Conservation (phyloP, 805 yeast species). For the Hanseniaspora taiwanica region DNA sequence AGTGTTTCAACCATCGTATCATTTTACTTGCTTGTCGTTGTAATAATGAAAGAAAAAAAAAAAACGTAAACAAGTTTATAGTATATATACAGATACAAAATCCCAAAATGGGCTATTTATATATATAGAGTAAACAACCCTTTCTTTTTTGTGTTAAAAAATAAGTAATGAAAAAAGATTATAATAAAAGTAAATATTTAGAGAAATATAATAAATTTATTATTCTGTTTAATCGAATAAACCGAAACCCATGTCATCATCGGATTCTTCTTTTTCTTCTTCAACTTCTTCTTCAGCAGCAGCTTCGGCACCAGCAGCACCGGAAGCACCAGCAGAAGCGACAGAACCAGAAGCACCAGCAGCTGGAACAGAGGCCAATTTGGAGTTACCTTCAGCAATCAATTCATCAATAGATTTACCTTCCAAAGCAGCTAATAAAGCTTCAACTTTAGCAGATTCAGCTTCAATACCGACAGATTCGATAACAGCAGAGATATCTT, state of each 20-base stretch:
- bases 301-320: constrained; percentile 40
- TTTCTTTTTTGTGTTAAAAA: neutral
- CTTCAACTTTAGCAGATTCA: constrained; percentile 61
- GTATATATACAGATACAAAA: neutral
- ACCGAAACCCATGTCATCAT: constrained; percentile 73
- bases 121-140: neutral
- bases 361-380: constrained; percentile 69
- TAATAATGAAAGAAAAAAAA: no score
- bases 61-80: neutral
- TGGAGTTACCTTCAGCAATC: constrained; percentile 68
- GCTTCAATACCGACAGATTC: constrained; percentile 71
- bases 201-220: no score
- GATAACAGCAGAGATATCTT: constrained; percentile 59
- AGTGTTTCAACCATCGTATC: neutral
- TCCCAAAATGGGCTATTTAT: no score
- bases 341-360: constrained; percentile 67
- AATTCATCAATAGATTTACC: constrained; percentile 64
- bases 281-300: constrained; percentile 47
- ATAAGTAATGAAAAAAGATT: neutral
- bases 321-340: constrained; percentile 42
- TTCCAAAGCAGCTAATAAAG: constrained; percentile 61
- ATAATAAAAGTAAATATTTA: neutral
- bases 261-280: constrained; percentile 38
- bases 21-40: neutral
- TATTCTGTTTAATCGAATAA: constrained; percentile 39